Evolutionary conservation across 208 protist genomes (phyloP).

Genomic region (Crithidia acanthocephali): DNA sequence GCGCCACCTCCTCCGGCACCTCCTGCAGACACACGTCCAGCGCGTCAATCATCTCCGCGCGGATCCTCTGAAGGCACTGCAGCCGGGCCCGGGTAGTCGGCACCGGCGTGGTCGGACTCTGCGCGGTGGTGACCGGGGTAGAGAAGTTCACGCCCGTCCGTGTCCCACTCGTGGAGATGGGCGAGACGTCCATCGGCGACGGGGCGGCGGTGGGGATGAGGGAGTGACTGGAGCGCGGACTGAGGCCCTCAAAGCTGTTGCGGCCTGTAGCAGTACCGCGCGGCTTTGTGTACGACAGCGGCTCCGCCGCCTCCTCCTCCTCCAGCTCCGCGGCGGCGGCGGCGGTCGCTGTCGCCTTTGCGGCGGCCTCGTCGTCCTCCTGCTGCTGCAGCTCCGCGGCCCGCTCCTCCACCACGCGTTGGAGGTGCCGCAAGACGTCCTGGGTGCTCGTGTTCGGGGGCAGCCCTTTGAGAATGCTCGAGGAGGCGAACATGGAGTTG

Average conservation of each 20-base stretch:
- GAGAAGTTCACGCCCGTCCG: neutral
- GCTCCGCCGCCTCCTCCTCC: neutral
- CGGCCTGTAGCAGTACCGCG: neutral
- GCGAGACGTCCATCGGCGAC: constrained; percentile 1
- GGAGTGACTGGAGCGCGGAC: constrained; percentile 13
- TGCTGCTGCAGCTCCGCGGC: constrained; percentile 22
- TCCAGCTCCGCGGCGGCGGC: neutral
- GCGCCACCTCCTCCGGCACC: constrained; percentile 38
- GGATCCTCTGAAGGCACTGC: constrained; percentile 42
- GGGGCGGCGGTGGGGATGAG: constrained; percentile 5
- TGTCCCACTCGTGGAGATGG: neutral
- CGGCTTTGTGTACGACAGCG: neutral
- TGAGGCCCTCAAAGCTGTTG: constrained; percentile 7
- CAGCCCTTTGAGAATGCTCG: constrained; percentile 47
- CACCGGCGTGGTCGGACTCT: neutral
- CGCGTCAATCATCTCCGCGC: constrained; percentile 74
- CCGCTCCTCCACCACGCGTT: constrained; percentile 43
- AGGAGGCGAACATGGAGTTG: constrained; percentile 31
- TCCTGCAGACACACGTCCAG: constrained; percentile 85
- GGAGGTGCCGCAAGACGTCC: constrained; percentile 62
- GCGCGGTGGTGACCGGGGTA: neutral
- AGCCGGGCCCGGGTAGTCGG: constrained; percentile 8
- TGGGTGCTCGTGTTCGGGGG: constrained; percentile 58
- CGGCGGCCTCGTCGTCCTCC: constrained; percentile 10
- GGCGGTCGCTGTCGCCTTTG: neutral